Conservation (phyloP, 345 rosid genomes). For the thale cress (Arabidopsis thaliana) region DNA sequence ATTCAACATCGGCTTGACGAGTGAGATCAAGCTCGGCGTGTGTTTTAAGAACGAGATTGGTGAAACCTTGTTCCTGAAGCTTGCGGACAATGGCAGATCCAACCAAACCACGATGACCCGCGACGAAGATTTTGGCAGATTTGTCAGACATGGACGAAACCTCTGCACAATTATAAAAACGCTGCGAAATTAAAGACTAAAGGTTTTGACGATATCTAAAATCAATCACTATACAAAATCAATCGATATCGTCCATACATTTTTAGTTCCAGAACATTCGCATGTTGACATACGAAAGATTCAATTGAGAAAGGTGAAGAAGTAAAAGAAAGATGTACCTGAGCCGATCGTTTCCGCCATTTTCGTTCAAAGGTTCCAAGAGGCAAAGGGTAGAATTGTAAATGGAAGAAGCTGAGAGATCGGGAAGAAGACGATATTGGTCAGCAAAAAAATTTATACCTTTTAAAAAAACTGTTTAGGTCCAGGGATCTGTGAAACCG, state of each 20-base stretch:
- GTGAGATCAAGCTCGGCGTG: slow-evolving; percentile 88
- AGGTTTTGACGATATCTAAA: neutral
- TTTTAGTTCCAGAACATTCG: neutral
- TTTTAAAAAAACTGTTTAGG: neutral
- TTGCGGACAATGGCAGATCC: slow-evolving; percentile 90
- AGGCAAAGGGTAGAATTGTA: neutral
- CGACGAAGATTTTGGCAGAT: slow-evolving; percentile 86
- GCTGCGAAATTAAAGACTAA: neutral
- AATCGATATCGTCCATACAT: neutral
- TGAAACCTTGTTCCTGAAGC: slow-evolving; percentile 62
- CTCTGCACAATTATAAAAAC: slow-evolving; percentile 11
- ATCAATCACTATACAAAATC: neutral
- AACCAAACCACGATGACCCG: slow-evolving; percentile 93
- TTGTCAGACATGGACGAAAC: slow-evolving; percentile 61
- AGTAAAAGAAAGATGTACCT: slow-evolving; percentile 9
- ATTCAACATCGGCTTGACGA: slow-evolving; percentile 74
- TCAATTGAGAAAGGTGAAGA: neutral
- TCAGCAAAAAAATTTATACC: slow-evolving; percentile 2
- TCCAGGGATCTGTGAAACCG: neutral
- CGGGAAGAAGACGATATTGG: neutral
- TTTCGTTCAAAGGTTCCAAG: slow-evolving; percentile 27
- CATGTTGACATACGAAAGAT: neutral
- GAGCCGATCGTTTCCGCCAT: slow-evolving; percentile 38
- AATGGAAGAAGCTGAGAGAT: slow-evolving; percentile 16
- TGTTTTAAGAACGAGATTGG: slow-evolving; percentile 69